A percentile compares a stretch with the other conserved stretches of the same genome.
Conservation (phyloP, 257 asterid genomes). For the Jacaranda copaia region DNA sequence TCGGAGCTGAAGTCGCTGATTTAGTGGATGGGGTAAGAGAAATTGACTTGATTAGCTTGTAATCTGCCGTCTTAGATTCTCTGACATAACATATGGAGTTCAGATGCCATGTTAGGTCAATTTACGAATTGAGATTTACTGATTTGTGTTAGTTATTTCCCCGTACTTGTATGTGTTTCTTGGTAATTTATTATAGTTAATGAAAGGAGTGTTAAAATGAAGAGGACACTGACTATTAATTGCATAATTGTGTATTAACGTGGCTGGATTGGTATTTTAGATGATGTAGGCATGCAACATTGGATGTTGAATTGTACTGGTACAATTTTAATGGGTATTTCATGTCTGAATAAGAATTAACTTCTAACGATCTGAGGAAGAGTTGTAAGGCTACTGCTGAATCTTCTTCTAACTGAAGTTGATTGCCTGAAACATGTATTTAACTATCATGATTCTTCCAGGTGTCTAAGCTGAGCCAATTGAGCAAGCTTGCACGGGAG, state of each 20-base stretch:
- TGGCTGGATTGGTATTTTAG: not conserved
- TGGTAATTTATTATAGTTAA: not conserved
- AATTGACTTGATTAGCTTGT: not conserved
- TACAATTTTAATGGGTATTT: not conserved
- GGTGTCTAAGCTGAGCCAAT: constrained; percentile 95
- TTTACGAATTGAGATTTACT: no score
- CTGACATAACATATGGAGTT: not conserved
- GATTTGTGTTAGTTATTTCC: not conserved
- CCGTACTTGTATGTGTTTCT: not conserved
- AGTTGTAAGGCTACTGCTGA: not conserved
- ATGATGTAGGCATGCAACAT: not conserved
- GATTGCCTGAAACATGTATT: constrained; percentile 2
- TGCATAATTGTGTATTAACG: not conserved
- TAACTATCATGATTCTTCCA: constrained; percentile 37
- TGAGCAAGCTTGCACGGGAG: constrained; percentile 98
- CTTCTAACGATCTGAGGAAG: not conserved
- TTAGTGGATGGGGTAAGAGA: constrained; percentile 90
- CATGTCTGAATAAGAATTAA: not conserved
- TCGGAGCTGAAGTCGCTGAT: constrained; percentile 86
- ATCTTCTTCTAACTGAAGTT: constrained; percentile 5
- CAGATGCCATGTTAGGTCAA: not conserved
- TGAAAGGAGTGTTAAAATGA: constrained; percentile 5
- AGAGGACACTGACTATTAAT: not conserved
- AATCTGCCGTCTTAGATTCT: not conserved
- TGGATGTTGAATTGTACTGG: not conserved